These are phyloP conservation scores for Coemansia sp. DNA, from an alignment of 192 early-diverging fungal genomes.

Conservation along the genomic window DNA sequence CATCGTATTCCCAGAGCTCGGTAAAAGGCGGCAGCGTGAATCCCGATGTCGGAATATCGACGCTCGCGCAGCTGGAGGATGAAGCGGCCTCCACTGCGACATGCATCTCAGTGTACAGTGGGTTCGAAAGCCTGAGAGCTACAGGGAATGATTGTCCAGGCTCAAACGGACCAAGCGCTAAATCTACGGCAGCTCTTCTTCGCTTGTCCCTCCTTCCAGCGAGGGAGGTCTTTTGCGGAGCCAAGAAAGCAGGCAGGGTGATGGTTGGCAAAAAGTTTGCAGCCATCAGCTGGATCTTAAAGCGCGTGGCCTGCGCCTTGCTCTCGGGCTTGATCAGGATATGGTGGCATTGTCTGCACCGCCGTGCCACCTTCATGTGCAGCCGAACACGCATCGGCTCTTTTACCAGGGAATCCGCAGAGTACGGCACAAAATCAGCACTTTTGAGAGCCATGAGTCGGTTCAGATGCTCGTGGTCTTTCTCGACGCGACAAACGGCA, in stretches of 20 bases:
- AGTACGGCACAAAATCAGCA: conserved; percentile 54
- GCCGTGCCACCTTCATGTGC: conserved; percentile 80
- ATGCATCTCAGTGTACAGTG: conserved; percentile 69
- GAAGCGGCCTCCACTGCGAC: conserved; percentile 59
- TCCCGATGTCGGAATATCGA: conserved; percentile 61
- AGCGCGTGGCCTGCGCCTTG: conserved; percentile 83
- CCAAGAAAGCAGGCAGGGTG: conserved; percentile 42
- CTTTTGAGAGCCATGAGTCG: conserved; percentile 20
- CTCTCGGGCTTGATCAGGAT: conserved; percentile 90
- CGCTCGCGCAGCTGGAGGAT: conserved; percentile 34
- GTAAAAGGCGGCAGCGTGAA: conserved; percentile 75
- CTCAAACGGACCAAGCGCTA: conserved; percentile 36
- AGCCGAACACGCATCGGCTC: conserved; percentile 84
- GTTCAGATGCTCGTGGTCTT: conserved; percentile 9
- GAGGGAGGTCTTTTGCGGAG: conserved; percentile 14
- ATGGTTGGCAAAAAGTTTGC: conserved; percentile 80
- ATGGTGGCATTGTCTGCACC: conserved; percentile 85
- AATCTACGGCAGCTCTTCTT: neutral
- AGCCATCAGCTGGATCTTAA: conserved; percentile 88
- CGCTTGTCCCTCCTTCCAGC: neutral
- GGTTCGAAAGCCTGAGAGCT: conserved; percentile 78
- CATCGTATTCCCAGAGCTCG: conserved; percentile 82
- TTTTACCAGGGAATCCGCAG: conserved; percentile 41
- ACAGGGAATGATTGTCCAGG: conserved; percentile 50
- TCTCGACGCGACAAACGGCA: conserved; percentile 14